Conservation (phyloP, 441 rosid species). For the Euphorbia celastroides region DNA sequence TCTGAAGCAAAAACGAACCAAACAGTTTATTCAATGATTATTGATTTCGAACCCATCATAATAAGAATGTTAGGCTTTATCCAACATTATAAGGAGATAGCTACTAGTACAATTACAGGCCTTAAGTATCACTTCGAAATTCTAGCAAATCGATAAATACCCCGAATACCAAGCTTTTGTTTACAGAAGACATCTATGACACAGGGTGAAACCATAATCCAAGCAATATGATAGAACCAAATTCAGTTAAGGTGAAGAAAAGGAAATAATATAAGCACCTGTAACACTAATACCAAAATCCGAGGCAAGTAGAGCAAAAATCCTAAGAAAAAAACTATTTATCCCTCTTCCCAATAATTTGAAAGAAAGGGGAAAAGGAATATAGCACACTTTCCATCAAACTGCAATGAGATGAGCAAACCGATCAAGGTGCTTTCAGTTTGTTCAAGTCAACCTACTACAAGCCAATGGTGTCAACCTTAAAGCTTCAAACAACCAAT, state of each 20-base stretch:
- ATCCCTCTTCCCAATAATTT: background rate
- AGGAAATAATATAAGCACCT: background rate
- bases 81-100: background rate
- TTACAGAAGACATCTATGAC: background rate
- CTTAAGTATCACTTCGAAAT: background rate
- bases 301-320: too few species aligned
- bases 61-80: background rate
- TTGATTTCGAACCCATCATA: background rate
- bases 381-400: background rate
- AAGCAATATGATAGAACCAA: background rate
- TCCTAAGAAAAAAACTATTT: background rate
- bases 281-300: background rate
- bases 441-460: background rate
- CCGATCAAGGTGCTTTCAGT: background rate
- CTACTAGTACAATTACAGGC: background rate
- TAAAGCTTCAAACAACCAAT: background rate
- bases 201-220: background rate
- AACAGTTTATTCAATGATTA: background rate
- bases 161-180: conserved; percentile 1
- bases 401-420: background rate
- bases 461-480: background rate
- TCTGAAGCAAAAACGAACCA: background rate
- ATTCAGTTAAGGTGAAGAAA: background rate
- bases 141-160: background rate
- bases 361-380: background rate